Base-by-base conservation (phyloP, 2,329 filamentous ascomycete species). In the Aphanoascus verrucosus region DNA sequence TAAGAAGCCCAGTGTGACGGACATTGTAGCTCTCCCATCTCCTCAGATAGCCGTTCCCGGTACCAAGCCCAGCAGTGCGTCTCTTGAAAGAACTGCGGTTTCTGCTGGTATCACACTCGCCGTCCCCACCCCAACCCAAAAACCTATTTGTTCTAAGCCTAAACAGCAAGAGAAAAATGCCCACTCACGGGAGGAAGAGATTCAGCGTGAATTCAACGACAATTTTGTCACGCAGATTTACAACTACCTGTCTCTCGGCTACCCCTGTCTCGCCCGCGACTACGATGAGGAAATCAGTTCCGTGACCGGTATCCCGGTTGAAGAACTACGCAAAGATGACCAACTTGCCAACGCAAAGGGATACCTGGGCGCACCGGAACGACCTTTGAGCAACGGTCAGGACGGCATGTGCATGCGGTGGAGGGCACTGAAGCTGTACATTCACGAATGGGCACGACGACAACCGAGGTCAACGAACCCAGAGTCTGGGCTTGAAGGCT, bases 191-290 rank as follows among this genome's bases (percentile, higher is more conserved):
- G 56, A 58, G 40, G 49, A 53, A 48, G 49, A 71, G 9, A 75
- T 82, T 41, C 70, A 76, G 28, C 66, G 71, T 32, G 89, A 95
- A 67, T 94, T 93, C 63, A 77, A 84, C 56, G 88, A 95, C 65
- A 76, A 76, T 2, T 95, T 96, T 66, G 82, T 96, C 53, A 95
- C 90, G 0, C 91, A 97, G 69, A 90, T 97, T 6, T 97, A 94
- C 77, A 96, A 97, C 68, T 97, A 97, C 68, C 77, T 97, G 14
- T 94, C 88, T 0, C 78, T 97, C 4, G 91, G 91, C 4, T 96
- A 96, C 67, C 90, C 91, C 2, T 84, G 87, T 34, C 82, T 89
- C 63, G 91, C 90, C 9, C 81, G 85, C 19, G 78, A 81, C 37
- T 97, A 87, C 64, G 91, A 97, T 64, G 79, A 83, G 9, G 91